phyloP scores from a whole-genome alignment of 202 grass and related monocot species.

The Tripidium arundinaceum region DNA sequence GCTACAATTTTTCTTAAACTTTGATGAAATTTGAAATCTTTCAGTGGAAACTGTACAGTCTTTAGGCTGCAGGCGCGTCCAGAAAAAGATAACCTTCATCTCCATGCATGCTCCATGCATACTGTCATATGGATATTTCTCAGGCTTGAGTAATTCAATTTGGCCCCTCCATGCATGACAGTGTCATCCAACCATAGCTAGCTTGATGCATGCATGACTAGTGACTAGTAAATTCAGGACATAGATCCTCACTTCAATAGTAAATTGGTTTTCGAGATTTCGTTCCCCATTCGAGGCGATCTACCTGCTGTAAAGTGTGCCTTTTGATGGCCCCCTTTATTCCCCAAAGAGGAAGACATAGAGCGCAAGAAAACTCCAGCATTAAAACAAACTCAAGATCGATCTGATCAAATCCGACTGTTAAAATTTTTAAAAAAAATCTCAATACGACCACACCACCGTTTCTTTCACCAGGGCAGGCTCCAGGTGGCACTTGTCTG shows the following conservation, averaged over 20 bases:
- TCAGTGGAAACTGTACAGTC: too few relatives aligned
- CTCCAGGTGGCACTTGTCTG: conserved; percentile 27
- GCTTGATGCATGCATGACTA: too few relatives aligned
- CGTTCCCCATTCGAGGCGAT: conserved; percentile 35
- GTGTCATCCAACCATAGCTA: too few relatives aligned
- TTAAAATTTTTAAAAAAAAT: too few relatives aligned
- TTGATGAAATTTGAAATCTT: too few relatives aligned
- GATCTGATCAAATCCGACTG: conserved; percentile 33
- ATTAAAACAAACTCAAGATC: conserved; percentile 48
- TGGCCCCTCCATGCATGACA: not conserved
- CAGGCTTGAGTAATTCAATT: not conserved
- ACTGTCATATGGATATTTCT: not conserved
- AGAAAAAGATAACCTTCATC: not conserved
- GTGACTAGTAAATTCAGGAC: not conserved
- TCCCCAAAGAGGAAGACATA: conserved; percentile 28
- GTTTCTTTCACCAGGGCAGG: not conserved
- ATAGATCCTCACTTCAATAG: conserved; percentile 17
- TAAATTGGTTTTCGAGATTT: conserved; percentile 10
- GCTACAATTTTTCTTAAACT: too few relatives aligned
- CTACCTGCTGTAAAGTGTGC: conserved; percentile 36
- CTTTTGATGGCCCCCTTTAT: conserved; percentile 35
- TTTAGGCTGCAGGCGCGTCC: not conserved
- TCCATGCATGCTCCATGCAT: not conserved
- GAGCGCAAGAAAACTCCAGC: conserved; percentile 36
- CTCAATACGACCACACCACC: too few relatives aligned